phyloP scores from a whole-genome alignment of 1,139 yeast species.

The Magnusiomyces paraingens region DNA sequence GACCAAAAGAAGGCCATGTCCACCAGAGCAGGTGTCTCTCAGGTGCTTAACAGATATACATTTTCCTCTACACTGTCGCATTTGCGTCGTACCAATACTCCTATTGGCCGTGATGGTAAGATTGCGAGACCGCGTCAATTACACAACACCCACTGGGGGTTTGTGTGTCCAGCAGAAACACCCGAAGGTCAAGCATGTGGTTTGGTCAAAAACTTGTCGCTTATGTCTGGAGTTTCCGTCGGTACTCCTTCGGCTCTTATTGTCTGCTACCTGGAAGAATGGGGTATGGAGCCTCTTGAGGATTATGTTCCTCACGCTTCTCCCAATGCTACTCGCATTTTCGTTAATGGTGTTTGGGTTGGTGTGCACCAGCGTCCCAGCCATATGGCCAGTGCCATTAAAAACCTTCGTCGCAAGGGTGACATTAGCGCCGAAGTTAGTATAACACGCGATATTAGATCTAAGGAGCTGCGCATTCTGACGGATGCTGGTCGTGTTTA shows the following conservation, averaged over 20 bases:
- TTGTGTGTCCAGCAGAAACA: conserved; percentile 98
- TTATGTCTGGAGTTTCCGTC: conserved; percentile 96
- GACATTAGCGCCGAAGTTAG: conserved; percentile 96
- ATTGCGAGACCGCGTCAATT: conserved; percentile 97
- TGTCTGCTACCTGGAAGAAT: conserved; percentile 86
- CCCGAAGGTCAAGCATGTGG: conserved; percentile 99
- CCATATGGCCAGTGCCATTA: conserved; percentile 80
- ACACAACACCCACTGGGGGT: conserved; percentile 99
- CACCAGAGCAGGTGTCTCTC: conserved; percentile 98
- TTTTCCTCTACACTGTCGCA: conserved; percentile 96
- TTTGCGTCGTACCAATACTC: conserved; percentile 97
- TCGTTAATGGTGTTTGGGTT: conserved; percentile 98
- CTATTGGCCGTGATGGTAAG: conserved; percentile 98
- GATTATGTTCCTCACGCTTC: conserved; percentile 92
- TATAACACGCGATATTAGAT: conserved; percentile 92
- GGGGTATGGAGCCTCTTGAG: conserved; percentile 99
- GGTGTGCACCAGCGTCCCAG: conserved; percentile 98
- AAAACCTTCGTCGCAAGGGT: conserved; percentile 88
- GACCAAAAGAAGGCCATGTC: conserved; percentile 99
- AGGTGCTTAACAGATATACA: conserved; percentile 94
- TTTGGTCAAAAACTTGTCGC: conserved; percentile 86
- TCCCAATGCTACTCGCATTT: conserved; percentile 88
- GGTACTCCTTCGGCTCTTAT: conserved; percentile 98
- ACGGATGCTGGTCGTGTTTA: conserved; percentile 99
- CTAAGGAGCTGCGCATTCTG: conserved; percentile 88